phyloP scores from a whole-genome alignment of 306 rosid genomes.

The Oxytropis ochrocephala region DNA sequence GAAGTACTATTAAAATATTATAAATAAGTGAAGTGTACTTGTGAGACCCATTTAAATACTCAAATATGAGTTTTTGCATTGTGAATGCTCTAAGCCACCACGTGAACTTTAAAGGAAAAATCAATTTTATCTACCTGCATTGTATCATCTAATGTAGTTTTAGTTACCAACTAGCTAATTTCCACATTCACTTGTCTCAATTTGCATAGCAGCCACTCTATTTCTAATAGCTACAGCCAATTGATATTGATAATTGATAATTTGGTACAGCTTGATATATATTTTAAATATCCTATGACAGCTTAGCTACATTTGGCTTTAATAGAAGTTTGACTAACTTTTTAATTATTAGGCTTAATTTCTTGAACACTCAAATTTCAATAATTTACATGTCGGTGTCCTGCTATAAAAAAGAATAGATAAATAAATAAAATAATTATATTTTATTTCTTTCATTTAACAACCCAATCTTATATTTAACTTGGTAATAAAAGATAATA shows the following conservation, averaged over 20 bases:
- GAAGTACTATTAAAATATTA: too few relatives aligned
- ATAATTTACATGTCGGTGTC: background rate
- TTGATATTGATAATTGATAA: constrained; percentile 1
- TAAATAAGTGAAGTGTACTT: too few relatives aligned
- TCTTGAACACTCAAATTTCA: background rate
- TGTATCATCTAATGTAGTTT: background rate
- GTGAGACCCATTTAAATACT: too few relatives aligned
- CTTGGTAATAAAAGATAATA: too few relatives aligned
- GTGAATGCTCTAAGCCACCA: constrained; percentile 11
- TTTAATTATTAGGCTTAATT: background rate
- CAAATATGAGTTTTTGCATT: too few relatives aligned
- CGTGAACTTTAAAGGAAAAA: constrained; percentile 21
- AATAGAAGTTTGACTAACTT: background rate
- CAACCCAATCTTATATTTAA: too few relatives aligned
- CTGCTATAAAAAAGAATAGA: background rate
- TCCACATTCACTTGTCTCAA: background rate
- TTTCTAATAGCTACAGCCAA: background rate
- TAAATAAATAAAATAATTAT: too few relatives aligned
- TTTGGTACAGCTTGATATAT: background rate
- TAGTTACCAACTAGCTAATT: constrained; percentile 8
- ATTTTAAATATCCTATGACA: background rate
- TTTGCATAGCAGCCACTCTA: background rate
- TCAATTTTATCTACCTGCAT: background rate
- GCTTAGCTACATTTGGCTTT: background rate
- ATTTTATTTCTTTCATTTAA: background rate